Evolutionary conservation across 495 filamentous ascomycete genomes (phyloP).

Genomic region (Staphylotrichum longicolle): DNA sequence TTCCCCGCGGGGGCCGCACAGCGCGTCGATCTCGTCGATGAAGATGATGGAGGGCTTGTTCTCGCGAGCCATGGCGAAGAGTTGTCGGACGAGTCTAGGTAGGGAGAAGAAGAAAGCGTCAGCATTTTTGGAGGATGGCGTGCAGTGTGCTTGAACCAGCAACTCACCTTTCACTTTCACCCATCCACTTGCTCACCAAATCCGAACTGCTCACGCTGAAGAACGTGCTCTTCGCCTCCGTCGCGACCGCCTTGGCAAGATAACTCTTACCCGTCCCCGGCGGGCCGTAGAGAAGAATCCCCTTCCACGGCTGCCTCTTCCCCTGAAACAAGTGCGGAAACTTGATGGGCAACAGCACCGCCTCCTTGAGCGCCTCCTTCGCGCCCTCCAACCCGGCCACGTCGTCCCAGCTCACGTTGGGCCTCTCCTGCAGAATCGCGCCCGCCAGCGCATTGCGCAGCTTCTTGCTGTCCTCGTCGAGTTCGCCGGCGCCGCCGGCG

Average conservation of each 20-base stretch:
- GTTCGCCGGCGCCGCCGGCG: slow-evolving; percentile 53
- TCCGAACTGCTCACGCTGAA: slow-evolving; percentile 98
- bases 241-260: slow-evolving; percentile 94
- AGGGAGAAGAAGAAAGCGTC: background rate
- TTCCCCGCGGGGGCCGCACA: slow-evolving; percentile 94
- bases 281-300: slow-evolving; percentile 92
- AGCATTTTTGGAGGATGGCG: background rate
- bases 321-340: slow-evolving; percentile 97
- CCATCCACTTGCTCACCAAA: slow-evolving; percentile 99
- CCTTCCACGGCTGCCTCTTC: slow-evolving; percentile 97
- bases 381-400: slow-evolving; percentile 94
- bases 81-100: slow-evolving; percentile 87
- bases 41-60: slow-evolving; percentile 99
- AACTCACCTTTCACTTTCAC: slow-evolving; percentile 86
- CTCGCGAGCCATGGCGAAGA: slow-evolving; percentile 97
- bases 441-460: slow-evolving; percentile 84
- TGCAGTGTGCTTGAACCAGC: too few relatives aligned
- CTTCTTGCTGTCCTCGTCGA: slow-evolving; percentile 93
- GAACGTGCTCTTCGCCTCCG: slow-evolving; percentile 98
- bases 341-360: slow-evolving; percentile 94
- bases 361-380: slow-evolving; percentile 97
- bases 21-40: slow-evolving; percentile 97
- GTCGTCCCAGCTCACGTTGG: slow-evolving; percentile 95
- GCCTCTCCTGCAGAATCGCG: slow-evolving; percentile 90
- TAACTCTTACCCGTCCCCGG: slow-evolving; percentile 97